Evolutionary conservation across 345 rosid species (phyloP).

Genomic region (Pistacia integerrima): DNA sequence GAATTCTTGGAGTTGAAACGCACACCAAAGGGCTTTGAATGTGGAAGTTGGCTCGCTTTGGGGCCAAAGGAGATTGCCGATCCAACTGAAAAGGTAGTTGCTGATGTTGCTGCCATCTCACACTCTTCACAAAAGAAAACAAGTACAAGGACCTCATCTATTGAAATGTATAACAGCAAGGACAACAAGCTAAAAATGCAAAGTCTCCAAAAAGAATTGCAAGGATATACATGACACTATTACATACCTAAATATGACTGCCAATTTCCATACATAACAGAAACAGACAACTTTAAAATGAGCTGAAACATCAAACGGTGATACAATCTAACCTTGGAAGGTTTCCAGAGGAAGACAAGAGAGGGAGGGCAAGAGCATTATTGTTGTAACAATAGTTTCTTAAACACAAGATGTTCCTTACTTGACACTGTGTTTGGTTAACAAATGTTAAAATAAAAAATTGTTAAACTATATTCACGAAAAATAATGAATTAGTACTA

Average conservation of each 20-base stretch:
- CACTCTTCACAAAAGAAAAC: slow-evolving; percentile 21
- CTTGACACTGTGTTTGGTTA: neutral
- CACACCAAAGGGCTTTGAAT: slow-evolving; percentile 40
- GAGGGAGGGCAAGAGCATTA: too few relatives aligned
- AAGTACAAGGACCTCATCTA: neutral
- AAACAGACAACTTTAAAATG: too few relatives aligned
- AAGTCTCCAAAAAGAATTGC: neutral
- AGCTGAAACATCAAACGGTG: too few relatives aligned
- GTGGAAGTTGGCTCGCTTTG: slow-evolving; percentile 43
- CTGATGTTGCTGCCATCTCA: slow-evolving; percentile 72
- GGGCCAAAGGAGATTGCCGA: slow-evolving; percentile 49
- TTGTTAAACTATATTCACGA: too few relatives aligned
- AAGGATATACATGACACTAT: neutral
- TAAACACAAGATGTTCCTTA: neutral
- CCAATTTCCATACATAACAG: too few relatives aligned
- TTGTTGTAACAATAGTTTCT: too few relatives aligned
- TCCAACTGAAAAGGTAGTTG: slow-evolving; percentile 59
- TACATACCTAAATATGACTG: neutral
- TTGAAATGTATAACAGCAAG: neutral
- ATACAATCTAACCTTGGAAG: too few relatives aligned
- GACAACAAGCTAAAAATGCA: neutral
- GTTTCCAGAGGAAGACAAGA: too few relatives aligned
- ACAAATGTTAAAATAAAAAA: too few relatives aligned
- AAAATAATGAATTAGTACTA: too few relatives aligned
- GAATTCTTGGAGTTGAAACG: slow-evolving; percentile 44